These are phyloP conservation scores for Elongisporangium prolatum DNA, from an alignment of 352 stramenopile genomes.

Conservation along the genomic window DNA sequence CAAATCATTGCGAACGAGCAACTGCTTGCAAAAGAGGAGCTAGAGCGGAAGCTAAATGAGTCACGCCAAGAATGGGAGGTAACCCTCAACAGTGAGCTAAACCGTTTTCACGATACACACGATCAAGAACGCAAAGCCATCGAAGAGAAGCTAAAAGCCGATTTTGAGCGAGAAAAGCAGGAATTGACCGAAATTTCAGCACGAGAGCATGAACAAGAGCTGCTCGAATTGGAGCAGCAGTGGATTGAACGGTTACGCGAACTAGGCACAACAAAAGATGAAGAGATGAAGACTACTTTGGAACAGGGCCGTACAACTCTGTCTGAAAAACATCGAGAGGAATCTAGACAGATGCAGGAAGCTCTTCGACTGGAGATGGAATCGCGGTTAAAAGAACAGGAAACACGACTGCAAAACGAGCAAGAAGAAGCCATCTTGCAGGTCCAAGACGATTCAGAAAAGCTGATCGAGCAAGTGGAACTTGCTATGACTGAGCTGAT, in stretches of 20 bases:
- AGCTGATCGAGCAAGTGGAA: constrained; percentile 75
- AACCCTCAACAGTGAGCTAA: background rate
- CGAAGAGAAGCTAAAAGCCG: constrained; percentile 4
- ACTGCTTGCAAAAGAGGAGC: constrained; percentile 16
- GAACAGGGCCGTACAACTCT: constrained; percentile 14
- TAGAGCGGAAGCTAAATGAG: constrained; percentile 16
- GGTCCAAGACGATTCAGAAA: constrained; percentile 77
- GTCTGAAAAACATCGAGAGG: constrained; percentile 13
- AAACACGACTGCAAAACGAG: constrained; percentile 34
- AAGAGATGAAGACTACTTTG: constrained; percentile 12
- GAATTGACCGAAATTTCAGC: constrained; percentile 2
- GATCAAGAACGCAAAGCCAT: constrained; percentile 13
- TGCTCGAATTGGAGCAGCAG: constrained; percentile 14
- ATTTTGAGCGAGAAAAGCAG: constrained; percentile 16
- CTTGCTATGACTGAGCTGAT: constrained; percentile 64
- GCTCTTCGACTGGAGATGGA: constrained; percentile 23
- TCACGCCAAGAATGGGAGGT: background rate
- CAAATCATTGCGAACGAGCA: constrained; percentile 24
- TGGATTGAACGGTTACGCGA: constrained; percentile 19
- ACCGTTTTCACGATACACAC: constrained; percentile 2
- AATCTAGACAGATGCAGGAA: constrained; percentile 26
- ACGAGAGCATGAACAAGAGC: constrained; percentile 7
- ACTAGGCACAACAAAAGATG: constrained; percentile 2
- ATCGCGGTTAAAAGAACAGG: constrained; percentile 36
- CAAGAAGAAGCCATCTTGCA: constrained; percentile 74